Percentiles rank a stretch among this genome's conserved stretches.
phyloP scores from a whole-genome alignment of 352 stramenopile genomes.

The Halophytophthora polymorphica region DNA sequence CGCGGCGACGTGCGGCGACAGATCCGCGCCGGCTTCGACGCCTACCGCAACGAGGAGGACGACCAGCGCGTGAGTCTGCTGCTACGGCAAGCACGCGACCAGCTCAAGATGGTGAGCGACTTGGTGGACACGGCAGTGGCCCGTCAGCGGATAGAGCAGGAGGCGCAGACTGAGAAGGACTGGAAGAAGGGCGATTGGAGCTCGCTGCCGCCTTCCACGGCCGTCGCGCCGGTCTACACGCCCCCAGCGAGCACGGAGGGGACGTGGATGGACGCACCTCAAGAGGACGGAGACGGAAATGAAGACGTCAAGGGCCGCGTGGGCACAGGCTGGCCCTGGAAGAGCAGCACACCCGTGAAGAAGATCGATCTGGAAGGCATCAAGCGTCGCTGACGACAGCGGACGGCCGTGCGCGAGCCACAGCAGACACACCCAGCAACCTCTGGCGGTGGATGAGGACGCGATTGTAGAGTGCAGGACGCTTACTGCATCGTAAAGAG shows the following conservation, averaged over 20 bases:
- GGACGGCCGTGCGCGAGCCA: too few relatives aligned
- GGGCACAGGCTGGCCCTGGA: conserved; percentile 65
- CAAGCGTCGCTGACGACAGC: conserved; percentile 28
- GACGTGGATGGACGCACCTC: conserved; percentile 35
- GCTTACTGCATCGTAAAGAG: background rate
- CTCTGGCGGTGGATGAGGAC: background rate
- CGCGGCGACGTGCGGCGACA: conserved; percentile 55
- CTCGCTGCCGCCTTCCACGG: background rate
- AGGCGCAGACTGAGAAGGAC: conserved; percentile 3
- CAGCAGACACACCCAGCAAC: background rate
- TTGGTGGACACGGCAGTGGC: conserved; percentile 63
- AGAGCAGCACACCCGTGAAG: conserved; percentile 35
- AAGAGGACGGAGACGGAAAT: conserved; percentile 18
- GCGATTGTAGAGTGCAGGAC: conserved; percentile 8
- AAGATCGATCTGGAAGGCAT: conserved; percentile 62
- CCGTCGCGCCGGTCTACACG: background rate
- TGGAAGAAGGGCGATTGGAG: conserved; percentile 25
- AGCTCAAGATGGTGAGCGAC: conserved; percentile 69
- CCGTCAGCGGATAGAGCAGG: conserved; percentile 28
- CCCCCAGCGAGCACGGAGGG: conserved; percentile 12
- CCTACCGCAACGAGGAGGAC: conserved; percentile 45
- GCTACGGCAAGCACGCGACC: conserved; percentile 50
- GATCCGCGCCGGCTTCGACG: conserved; percentile 58
- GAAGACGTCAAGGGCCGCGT: conserved; percentile 61
- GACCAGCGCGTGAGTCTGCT: conserved; percentile 45